Base-by-base conservation (phyloP, 2,329 filamentous ascomycete species). In the Helotiales sp. region DNA sequence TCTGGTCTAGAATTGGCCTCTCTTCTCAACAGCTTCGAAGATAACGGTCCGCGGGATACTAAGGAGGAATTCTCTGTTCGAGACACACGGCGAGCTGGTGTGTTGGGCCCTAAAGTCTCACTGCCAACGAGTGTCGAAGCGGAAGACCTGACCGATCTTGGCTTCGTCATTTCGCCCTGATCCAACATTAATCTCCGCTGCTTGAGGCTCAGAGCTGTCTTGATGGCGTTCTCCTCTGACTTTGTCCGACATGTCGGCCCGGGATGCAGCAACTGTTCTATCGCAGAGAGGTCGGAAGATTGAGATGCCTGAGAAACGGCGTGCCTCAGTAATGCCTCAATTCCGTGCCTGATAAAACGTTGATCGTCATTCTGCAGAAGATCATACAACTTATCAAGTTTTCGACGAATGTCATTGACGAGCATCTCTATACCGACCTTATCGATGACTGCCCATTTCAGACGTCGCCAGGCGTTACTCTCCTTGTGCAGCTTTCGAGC, bases 361-460 rank as follows among this genome's bases (percentile, higher is more conserved):
- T 40, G 34, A 13, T 57, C 55, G 31, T 38, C n/a, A 15, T 53
- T 31, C n/a, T 46, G 48, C 25, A 67, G 52, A 15, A 65, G 50
- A 25, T 61, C 54, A 42, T 63, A 59, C 17, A 67, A 36, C 22
- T 54, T 55, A 25, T 59, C 52, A 17, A 64, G 49, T 12, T 65
- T 57, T 42, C 52, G 29, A 15, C 58, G 44, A 27, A 66, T 62
- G 27, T 64, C 61, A 12, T 53, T 44, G 15, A 67, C 33, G 12
- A 66, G 49, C 10, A 49, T 42, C 29, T 57, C 40, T 24, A 63
- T 49, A 8, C 58, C 60, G 12, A 55, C 57, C 46, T 63, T 67
- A 30, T 66, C 63, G 2, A 63, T 53, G 19, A 63, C 57, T 10
- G 63, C 63, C 65, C 64, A 67, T 47, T 59, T 58, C 10, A 67